Conservation (phyloP, 805 yeast genomes). For the Yarrowia sp. region DNA sequence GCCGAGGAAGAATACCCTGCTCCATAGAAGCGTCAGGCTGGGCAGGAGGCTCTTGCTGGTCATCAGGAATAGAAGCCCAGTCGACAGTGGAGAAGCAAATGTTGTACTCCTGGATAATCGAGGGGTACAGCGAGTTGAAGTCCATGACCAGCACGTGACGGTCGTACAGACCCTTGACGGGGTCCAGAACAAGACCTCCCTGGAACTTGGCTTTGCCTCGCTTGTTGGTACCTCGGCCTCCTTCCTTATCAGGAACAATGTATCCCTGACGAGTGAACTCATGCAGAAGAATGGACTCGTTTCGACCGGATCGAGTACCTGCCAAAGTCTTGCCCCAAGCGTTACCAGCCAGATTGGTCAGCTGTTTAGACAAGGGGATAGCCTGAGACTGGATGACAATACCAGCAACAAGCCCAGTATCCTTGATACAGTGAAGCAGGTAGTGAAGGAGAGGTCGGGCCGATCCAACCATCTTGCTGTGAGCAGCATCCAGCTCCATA, state of each 20-base stretch:
- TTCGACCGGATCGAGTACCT: constrained; percentile 95
- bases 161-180: constrained; percentile 90
- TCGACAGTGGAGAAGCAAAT: constrained; percentile 96
- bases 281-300: constrained; percentile 87
- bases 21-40: constrained; percentile 57
- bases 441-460: constrained; percentile 67
- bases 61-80: constrained; percentile 49
- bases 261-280: constrained; percentile 79
- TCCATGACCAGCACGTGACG: constrained; percentile 92
- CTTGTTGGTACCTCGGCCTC: constrained; percentile 42
- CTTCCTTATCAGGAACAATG: constrained; percentile 84
- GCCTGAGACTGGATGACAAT: constrained; percentile 82
- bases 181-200: constrained; percentile 96
- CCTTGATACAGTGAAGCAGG: constrained; percentile 61
- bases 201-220: constrained; percentile 72
- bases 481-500: constrained; percentile 66
- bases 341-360: constrained; percentile 93
- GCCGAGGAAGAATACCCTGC: constrained; percentile 83
- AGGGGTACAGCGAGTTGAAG: constrained; percentile 94
- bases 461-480: constrained; percentile 51
- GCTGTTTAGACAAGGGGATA: constrained; percentile 81
- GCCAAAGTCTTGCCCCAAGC: constrained; percentile 94
- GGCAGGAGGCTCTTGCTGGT: constrained; percentile 61
- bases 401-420: constrained; percentile 69
- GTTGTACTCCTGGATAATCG: constrained; percentile 94